Conservation (phyloP, 78 protist species). For the Pigoraptor vietnamica region DNA sequence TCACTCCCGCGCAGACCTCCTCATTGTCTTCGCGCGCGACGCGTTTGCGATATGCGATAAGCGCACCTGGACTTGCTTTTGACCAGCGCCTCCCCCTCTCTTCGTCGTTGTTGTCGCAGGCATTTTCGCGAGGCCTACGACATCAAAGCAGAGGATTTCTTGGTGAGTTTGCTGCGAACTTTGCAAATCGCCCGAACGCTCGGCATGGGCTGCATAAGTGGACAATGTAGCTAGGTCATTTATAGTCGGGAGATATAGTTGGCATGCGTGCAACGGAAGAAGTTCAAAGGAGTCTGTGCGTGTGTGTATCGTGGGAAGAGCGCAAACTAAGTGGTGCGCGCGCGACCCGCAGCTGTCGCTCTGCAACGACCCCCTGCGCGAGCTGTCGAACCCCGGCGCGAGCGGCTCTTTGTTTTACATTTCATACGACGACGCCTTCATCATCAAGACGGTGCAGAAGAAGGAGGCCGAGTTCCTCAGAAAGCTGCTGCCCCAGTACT, state of each 20-base stretch:
- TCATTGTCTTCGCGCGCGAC: no score
- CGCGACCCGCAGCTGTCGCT: conserved; percentile 22
- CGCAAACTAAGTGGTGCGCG: background rate
- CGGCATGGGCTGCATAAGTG: background rate
- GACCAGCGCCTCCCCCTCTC: no score
- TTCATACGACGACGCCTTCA: conserved; percentile 61
- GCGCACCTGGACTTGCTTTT: no score
- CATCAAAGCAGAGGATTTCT: background rate
- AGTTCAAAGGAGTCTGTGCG: background rate
- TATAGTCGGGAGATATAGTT: background rate
- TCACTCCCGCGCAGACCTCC: no score
- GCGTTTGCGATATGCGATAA: no score
- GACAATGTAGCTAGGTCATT: background rate
- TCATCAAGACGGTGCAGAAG: conserved; percentile 84
- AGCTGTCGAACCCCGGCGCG: conserved; percentile 82
- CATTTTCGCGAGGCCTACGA: conserved; percentile 9
- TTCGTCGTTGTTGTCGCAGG: no score
- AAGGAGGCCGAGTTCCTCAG: conserved; percentile 71
- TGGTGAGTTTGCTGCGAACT: no score
- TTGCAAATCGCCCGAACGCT: no score
- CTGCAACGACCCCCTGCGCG: conserved; percentile 31
- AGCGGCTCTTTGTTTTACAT: conserved; percentile 76
- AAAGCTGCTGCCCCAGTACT: conserved; percentile 68
- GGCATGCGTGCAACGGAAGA: background rate
- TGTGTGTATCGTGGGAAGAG: no score